Percentiles rank a stretch among this genome's conserved stretches.
These are phyloP conservation scores for Penicillium angulare DNA, from an alignment of 495 filamentous ascomycete genomes.

Conservation along the genomic window DNA sequence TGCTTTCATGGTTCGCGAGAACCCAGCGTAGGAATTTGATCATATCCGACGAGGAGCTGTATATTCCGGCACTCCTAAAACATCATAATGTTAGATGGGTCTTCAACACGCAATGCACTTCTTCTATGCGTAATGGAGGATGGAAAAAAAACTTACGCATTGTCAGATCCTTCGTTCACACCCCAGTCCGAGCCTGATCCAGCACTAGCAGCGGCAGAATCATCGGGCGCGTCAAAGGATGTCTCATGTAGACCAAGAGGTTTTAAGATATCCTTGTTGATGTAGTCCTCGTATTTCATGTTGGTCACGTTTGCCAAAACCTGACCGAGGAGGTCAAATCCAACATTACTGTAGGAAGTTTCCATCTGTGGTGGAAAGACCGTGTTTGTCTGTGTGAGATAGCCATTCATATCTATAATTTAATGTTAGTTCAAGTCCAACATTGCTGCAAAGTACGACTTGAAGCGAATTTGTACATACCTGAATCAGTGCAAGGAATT, in stretches of 20 bases:
- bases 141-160: slow-evolving; percentile 4
- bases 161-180: background rate
- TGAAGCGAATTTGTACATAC: background rate
- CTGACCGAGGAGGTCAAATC: slow-evolving; percentile 5
- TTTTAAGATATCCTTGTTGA: slow-evolving; percentile 2
- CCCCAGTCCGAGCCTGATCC: slow-evolving; percentile 2
- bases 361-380: slow-evolving; percentile 4
- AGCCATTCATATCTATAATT: background rate
- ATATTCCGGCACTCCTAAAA: slow-evolving; percentile 1
- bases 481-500: background rate
- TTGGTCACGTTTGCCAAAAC: slow-evolving; percentile 6
- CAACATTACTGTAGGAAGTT: slow-evolving; percentile 8
- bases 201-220: slow-evolving; percentile 1
- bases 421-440: background rate
- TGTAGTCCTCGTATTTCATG: slow-evolving; percentile 8
- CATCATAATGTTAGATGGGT: background rate
- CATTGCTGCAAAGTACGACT: background rate
- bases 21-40: slow-evolving; percentile 12
- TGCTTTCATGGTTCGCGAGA: slow-evolving; percentile 2
- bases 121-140: too few relatives aligned
- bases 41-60: slow-evolving; percentile 12
- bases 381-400: background rate
- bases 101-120: background rate
- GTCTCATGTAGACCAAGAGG: background rate
- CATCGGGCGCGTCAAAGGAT: slow-evolving; percentile 1